A percentile compares a stretch with the other conserved stretches of the same genome.
phyloP scores from a whole-genome alignment of 768 basidiomycete species.

The Tylopilus rubrobrunneus region DNA sequence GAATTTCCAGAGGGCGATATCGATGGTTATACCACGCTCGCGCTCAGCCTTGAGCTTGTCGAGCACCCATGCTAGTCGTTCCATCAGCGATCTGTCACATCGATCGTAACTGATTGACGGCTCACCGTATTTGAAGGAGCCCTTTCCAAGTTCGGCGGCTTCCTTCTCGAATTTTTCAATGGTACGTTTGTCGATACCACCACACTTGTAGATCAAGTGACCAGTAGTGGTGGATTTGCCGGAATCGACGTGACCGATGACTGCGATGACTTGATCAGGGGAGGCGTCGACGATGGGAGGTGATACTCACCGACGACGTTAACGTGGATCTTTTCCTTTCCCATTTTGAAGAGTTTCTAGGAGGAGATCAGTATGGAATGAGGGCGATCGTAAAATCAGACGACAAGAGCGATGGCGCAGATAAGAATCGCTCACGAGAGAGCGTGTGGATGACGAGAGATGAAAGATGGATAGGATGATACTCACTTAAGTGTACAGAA shows the following conservation, averaged over 20 bases:
- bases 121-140: conserved; percentile 95
- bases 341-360: conserved; percentile 72
- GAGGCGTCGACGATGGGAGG: conserved; percentile 11
- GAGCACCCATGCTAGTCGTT: conserved; percentile 89
- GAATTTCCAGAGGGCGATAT: conserved; percentile 99
- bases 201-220: conserved; percentile 99
- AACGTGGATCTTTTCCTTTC: conserved; percentile 95
- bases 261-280: conserved; percentile 42
- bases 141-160: conserved; percentile 99
- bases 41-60: conserved; percentile 99
- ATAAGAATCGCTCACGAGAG: conserved; percentile 12
- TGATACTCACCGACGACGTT: conserved; percentile 86
- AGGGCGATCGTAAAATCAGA: conserved; percentile 24
- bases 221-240: conserved; percentile 99
- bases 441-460: conserved; percentile 22
- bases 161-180: conserved; percentile 99
- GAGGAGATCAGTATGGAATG: conserved; percentile 13
- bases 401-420: conserved; percentile 4
- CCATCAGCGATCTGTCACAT: conserved; percentile 18
- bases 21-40: conserved; percentile 99
- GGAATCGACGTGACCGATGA: conserved; percentile 99
- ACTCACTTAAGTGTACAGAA: conserved; percentile 45
- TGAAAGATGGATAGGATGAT: conserved; percentile 1
- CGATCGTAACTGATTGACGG: conserved; percentile 21
- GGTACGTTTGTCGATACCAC: conserved; percentile 99